Evolutionary conservation across 495 filamentous ascomycete genomes (phyloP), one percentile per base, ranked within the genome.

Genomic region (Penicillium soppii): DNA sequence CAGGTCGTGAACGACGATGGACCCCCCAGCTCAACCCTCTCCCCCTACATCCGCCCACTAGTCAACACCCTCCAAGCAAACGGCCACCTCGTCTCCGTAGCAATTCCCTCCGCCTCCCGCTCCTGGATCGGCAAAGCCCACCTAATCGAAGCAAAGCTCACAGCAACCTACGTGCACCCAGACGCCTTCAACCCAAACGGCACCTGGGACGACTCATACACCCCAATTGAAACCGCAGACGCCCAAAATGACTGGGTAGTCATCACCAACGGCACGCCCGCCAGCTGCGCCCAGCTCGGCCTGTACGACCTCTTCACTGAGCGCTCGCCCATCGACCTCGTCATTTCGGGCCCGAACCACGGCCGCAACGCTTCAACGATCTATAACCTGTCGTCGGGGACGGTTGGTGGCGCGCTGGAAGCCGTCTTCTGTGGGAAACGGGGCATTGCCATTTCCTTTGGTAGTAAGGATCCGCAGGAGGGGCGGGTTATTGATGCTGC

Each of bases 91-190:
- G 89, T 97, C 65, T 92, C 88, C n/a, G 91, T 97, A 50, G 86
- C 91, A 57, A 83, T 97, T 32, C 94, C 94, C 1, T 84, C 95
- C 64, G 82, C 83, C 13, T 95, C 96, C 58, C 86, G 92, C 27
- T 95, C 90, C 13, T 98, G 94, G 94, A 97, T 98, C 65, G 91
- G 91, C 49, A 98, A 98, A 73, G 94, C 94, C 2, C 92, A 97
- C 68, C 81, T 97, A 38, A 90, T 95, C 61, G 90, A 91, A 62
- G 84, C 89, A 56, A 81, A 85, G 2, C 78, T 95, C 43, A 89
- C 85, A 56, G 91, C 92, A 1, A 83, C 81, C 33, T 94, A 94
- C 74, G 96, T 92, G 64, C 86, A 87, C 22, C 75, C 79, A 12
- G 68, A 77, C 57, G 69, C 82, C 3, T 76, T 86, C 33, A 75